Conservation (phyloP, 2,329 filamentous ascomycete genomes). For the Cercospora sesami region DNA sequence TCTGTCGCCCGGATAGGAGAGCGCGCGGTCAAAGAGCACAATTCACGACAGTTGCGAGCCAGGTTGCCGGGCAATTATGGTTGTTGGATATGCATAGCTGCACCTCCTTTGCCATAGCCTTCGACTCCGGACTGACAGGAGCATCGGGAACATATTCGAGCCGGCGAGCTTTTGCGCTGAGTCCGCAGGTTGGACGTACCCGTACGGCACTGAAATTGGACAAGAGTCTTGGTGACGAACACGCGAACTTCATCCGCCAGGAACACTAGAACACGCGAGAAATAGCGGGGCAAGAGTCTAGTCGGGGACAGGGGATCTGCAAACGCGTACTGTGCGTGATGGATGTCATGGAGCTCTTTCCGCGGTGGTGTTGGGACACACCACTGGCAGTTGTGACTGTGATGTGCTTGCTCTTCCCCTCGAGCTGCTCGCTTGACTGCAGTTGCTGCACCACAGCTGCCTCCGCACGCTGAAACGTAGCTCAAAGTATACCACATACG, state of each 20-base stretch:
- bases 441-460: not conserved
- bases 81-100: not conserved
- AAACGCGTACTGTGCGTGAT: not conserved
- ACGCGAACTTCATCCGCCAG: not conserved
- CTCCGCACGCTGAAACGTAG: constrained; percentile 8
- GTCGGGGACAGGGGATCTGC: not conserved
- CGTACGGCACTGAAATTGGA: not conserved
- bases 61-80: not conserved
- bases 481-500: constrained; percentile 2
- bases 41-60: not conserved
- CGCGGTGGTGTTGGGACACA: not conserved
- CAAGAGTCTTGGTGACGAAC: not conserved
- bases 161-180: not conserved
- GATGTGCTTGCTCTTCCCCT: not conserved
- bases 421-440: not conserved
- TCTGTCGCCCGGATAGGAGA: not conserved
- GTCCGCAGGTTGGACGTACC: not conserved
- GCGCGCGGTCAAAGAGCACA: not conserved
- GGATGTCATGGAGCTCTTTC: not conserved
- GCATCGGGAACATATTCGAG: not conserved
- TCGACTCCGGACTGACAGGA: not conserved
- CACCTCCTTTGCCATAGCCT: not conserved
- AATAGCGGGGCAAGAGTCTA: not conserved
- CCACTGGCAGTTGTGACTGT: not conserved
- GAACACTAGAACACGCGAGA: not conserved